Evolutionary conservation across 225 moss, liverwort and hornwort genomes (phyloP).

Genomic region (Neckera pumila): DNA sequence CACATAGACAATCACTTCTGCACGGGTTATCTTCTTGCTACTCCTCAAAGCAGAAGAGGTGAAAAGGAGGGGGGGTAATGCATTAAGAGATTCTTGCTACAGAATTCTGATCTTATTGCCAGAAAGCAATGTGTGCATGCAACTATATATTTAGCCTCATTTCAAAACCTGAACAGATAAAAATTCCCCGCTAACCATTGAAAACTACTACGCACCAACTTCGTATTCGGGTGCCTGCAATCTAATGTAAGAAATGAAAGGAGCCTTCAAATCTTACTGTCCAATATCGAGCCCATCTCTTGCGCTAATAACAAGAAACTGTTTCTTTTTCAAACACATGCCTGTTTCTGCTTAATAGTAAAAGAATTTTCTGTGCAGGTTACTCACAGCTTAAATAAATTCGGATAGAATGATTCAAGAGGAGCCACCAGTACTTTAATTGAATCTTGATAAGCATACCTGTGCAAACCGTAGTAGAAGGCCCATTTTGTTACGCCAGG

Average conservation of each 20-base stretch:
- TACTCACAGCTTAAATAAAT: not conserved
- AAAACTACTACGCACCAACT: not conserved
- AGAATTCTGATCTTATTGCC: not conserved
- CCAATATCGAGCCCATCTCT: not conserved
- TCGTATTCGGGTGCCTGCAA: not conserved
- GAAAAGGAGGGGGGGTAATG: not conserved
- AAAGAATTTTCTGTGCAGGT: not conserved
- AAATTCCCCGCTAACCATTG: not conserved
- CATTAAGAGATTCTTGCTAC: not conserved
- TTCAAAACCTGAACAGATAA: not conserved
- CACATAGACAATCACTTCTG: not conserved
- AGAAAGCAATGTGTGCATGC: not conserved
- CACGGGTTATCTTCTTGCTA: not conserved
- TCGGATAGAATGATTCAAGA: not conserved
- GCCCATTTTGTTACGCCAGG: constrained; percentile 53
- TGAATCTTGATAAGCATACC: constrained; percentile 20
- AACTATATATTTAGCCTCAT: not conserved
- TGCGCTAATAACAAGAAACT: not conserved
- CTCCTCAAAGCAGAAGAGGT: not conserved
- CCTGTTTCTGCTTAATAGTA: not conserved
- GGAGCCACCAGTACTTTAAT: not conserved
- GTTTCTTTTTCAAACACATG: not conserved
- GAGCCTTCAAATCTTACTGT: not conserved
- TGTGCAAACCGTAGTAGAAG: constrained; percentile 66
- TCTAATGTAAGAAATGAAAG: not conserved